Evolutionary conservation across 2,329 filamentous ascomycete species (phyloP), one percentile per base, ranked within the genome.

Genomic region (Alternaria triticina): DNA sequence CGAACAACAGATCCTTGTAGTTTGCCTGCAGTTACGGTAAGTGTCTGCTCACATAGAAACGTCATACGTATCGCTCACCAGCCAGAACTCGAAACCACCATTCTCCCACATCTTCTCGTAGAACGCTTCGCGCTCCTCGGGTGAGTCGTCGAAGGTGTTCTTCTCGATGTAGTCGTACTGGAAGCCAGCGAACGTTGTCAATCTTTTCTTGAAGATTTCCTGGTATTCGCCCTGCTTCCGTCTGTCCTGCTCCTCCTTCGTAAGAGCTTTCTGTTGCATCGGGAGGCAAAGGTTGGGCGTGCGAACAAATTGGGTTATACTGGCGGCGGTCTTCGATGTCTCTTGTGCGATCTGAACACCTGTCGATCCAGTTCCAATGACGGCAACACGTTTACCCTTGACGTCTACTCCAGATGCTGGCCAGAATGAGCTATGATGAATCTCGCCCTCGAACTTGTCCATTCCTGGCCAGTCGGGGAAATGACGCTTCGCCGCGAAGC

Each of bases 281-380:
- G 89, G 88, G 0, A 91, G 70, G 0, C 87, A 87, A 7, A 90
- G 80, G 62, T 91, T 91, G 0, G 90, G 89, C 1, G 88, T 91
- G 11, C 90, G 84, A 70, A 91, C 88, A 75, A 91, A 90, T 36
- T 91, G 86, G 3, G 80, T 83, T 1, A 91, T 59, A 36, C 73
- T 77, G 6, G 81, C 83, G 0, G 84, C 87, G 12, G 82, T 73
- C 3, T 85, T 85, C 2, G 84, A 86, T 76, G 85, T 86, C 57
- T 87, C 88, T 66, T 91, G 89, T 1, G 85, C 83, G 46, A 90
- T 85, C 68, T 91, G 89, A 2, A 91, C 85, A 1, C 89, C 89
- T 0, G 87, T 87, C 0, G 88, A 86, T 1, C 89, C 89, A 0
- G 88, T 90, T 12, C 89, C 89, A 33, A 91, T 86, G 59, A 91